phyloP scores from a whole-genome alignment of 768 basidiomycete species.

The Boletus pseudopeckii region DNA sequence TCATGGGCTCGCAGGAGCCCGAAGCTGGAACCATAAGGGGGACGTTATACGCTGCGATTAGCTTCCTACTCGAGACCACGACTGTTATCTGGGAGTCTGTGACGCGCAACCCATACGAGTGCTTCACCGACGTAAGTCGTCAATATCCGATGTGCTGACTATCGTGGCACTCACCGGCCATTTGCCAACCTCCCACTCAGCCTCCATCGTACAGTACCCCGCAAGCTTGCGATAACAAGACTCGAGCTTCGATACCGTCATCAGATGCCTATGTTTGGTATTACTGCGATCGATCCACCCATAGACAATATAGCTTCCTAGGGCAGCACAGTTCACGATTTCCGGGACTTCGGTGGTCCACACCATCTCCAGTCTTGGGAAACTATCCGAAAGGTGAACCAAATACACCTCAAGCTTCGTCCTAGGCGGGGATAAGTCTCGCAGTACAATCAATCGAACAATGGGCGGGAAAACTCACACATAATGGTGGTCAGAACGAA shows the following conservation, averaged over 20 bases:
- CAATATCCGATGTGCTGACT: not conserved
- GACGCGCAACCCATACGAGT: conserved; percentile 6
- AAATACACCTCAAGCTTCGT: conserved; percentile 1
- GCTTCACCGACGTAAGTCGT: not conserved
- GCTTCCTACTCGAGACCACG: not conserved
- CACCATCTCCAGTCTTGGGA: not conserved
- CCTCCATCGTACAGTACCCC: not conserved
- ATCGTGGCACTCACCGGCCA: not conserved
- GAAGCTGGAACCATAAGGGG: not conserved
- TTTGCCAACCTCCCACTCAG: not conserved
- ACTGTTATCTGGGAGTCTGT: conserved; percentile 8
- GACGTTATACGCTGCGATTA: conserved; percentile 5
- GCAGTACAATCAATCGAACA: not conserved
- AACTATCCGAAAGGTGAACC: not conserved
- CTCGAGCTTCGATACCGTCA: conserved; percentile 1
- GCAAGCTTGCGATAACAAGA: not conserved
- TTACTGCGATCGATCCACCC: conserved; percentile 5
- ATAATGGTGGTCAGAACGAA: not conserved
- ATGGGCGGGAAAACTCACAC: not conserved
- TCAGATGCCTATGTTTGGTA: not conserved
- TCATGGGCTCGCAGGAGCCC: not conserved
- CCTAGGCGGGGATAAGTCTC: not conserved
- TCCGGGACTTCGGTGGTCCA: not conserved
- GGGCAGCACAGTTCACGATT: not conserved
- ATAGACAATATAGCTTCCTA: conserved; percentile 6